Evolutionary conservation across 495 filamentous ascomycete species (phyloP).

Genomic region (Lepraria neglecta): DNA sequence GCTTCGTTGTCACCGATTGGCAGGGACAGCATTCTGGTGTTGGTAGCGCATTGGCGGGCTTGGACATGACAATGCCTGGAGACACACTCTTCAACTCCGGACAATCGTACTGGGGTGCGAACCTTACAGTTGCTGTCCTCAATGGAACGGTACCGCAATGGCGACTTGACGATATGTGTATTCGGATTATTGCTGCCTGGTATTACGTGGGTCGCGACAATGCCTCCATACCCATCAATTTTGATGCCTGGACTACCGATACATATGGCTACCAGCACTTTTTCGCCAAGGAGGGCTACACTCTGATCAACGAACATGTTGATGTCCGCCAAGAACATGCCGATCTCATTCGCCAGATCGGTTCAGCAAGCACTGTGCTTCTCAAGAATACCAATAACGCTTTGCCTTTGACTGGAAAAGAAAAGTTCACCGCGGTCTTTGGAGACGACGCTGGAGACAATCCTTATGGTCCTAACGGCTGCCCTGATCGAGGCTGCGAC

Average conservation of each 20-base stretch:
- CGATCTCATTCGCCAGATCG: constrained; percentile 63
- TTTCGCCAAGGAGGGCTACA: constrained; percentile 47
- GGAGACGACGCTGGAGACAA: constrained; percentile 80
- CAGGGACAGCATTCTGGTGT: constrained; percentile 81
- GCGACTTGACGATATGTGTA: constrained; percentile 88
- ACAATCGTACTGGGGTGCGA: constrained; percentile 75
- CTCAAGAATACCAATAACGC: constrained; percentile 73
- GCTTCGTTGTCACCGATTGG: constrained; percentile 91
- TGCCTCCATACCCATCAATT: constrained; percentile 64
- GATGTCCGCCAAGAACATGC: constrained; percentile 76
- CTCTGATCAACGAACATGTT: constrained; percentile 69
- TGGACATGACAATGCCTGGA: constrained; percentile 96
- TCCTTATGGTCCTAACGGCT: constrained; percentile 76
- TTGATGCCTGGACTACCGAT: constrained; percentile 76
- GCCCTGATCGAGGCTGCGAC: constrained; percentile 73
- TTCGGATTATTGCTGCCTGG: constrained; percentile 87
- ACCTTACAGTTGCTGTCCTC: constrained; percentile 76
- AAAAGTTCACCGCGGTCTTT: constrained; percentile 72
- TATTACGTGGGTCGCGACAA: constrained; percentile 78
- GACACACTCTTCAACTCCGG: constrained; percentile 70
- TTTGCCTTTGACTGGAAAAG: constrained; percentile 69
- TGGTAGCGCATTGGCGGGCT: constrained; percentile 67
- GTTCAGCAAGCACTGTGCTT: constrained; percentile 71
- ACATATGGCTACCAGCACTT: constrained; percentile 66
- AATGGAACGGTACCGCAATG: constrained; percentile 89